Base-by-base conservation (phyloP, 257 asterid species). In the Solanum chiquidenum region DNA sequence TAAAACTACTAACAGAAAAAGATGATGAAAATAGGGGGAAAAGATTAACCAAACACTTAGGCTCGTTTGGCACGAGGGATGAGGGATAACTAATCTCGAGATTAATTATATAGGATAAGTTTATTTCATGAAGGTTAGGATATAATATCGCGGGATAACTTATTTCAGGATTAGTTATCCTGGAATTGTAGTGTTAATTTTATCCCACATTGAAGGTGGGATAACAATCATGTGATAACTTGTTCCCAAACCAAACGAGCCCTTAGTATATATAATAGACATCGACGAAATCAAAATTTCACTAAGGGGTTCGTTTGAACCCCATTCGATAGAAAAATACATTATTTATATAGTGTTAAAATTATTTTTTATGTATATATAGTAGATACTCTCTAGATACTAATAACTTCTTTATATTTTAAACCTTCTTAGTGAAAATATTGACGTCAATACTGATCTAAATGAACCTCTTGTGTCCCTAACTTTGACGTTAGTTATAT, bases 1-100 rank as follows among this genome's bases (percentile, higher is more conserved):
- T 46, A 74, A 62, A 60, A 60, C 84, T 89, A 55, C 64, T 44
- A 83, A 88, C 74, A 83, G 84, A 82, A 38, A 77, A 83, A 85
- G 64, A 87, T 68, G 92, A 86, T 85, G 90, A 90, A 87, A 82
- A 87, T 73, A n/a, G 46, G 83, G 46, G 40, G 66, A n/a, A n/a
- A n/a, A 37, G 40, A n/a, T n/a, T 40, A 34, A 42, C 23, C 16
- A 1, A 23, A 55, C 31, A 55, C 27, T 55, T 83, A 33, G 27
- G 11, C 3, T 23, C 29, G 7, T 60, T 23, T 60, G 7, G 3
- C 12, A 9, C 1, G 29, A 60, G 69, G 1, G 29, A 60, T 23
- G 0, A 9, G 69, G 29, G 7, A 23, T 23, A 23, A 62, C 2
- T 62, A n/a, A 21, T 62, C 6, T 23, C 27, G 31, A 62, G 25